These are phyloP conservation scores for Candida vaughaniae DNA, from an alignment of 805 yeast genomes.

Conservation along the genomic window DNA sequence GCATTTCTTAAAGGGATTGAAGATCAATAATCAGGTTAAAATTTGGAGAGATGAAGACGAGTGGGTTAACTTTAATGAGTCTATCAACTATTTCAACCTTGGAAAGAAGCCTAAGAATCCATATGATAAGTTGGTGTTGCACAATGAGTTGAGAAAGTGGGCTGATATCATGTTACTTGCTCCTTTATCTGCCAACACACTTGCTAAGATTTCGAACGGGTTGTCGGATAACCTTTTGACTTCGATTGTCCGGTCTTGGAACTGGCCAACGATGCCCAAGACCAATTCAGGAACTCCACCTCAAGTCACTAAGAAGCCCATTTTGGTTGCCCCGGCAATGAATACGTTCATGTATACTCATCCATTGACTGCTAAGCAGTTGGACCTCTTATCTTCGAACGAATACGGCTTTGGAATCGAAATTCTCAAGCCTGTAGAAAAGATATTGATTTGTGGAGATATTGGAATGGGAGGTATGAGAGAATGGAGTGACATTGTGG, in stretches of 20 bases:
- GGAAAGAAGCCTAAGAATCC: slow-evolving; percentile 29
- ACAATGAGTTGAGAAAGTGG: slow-evolving; percentile 46
- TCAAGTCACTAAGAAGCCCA: slow-evolving; percentile 33
- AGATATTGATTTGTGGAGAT: slow-evolving; percentile 47
- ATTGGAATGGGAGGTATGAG: slow-evolving; percentile 53
- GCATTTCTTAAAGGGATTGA: slow-evolving; percentile 58
- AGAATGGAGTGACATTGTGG: slow-evolving; percentile 47
- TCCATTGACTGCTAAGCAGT: slow-evolving; percentile 44
- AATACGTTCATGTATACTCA: slow-evolving; percentile 49
- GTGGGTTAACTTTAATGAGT: slow-evolving; percentile 56
- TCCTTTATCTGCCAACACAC: slow-evolving; percentile 45
- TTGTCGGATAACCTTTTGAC: slow-evolving; percentile 45
- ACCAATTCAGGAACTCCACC: slow-evolving; percentile 4
- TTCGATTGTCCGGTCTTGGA: slow-evolving; percentile 44
- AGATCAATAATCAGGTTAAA: slow-evolving; percentile 65
- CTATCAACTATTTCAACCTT: slow-evolving; percentile 14
- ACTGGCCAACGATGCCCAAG: slow-evolving; percentile 14
- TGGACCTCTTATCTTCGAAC: slow-evolving; percentile 27
- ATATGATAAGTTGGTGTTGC: slow-evolving; percentile 37
- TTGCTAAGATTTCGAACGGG: slow-evolving; percentile 45
- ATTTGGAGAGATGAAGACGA: slow-evolving; percentile 95
- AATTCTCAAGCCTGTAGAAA: slow-evolving; percentile 45
- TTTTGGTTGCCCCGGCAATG: slow-evolving; percentile 49
- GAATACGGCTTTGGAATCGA: slow-evolving; percentile 45
- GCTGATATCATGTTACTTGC: slow-evolving; percentile 48